Evolutionary conservation across 768 basidiomycete genomes (phyloP), one percentile per base, ranked within the genome.

Genomic region (Leccinum pellstonianum): DNA sequence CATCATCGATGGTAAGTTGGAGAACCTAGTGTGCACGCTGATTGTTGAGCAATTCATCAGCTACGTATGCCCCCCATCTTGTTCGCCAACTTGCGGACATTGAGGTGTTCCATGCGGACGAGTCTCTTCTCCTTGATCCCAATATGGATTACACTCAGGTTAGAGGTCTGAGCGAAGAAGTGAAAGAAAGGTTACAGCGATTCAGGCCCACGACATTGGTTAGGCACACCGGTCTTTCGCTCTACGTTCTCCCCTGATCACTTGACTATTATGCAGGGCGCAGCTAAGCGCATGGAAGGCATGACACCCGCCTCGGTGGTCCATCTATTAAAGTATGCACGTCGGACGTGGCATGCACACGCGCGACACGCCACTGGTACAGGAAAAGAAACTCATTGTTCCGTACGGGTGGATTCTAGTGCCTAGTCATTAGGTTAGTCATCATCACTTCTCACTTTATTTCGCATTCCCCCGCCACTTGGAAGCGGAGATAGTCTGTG

Each of bases 281-380:
- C 90, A 4, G 94, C 90, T 15, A 94, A 93, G 72, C 79, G 93
- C 27, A 93, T 95, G 85, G 93, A 95, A 69, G 94, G 94, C 8
- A 91, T 95, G 83, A 96, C 94, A 3, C 93, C 93, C 2, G 81
- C 86, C 0, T 84, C 85, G 1, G 76, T 90, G n/a, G 79, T 93
- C 12, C 78, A 79, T 43, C 70, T 95, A 25, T 76, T 95, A 62
- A 83, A 81, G 65, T 81, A 91, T 68, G 86, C 90, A 52, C 77
- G 72, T 55, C 72, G 77, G 57, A 76, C 70, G 21, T 23, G 21
- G 21, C 21, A 23, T 23, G 21, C 21, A 23, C 21, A 23, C 21
- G 21, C 21, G 21, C 21, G 21, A 2, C 21, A 23, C 21, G 21
- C 23, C 52, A n/a, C 38, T 37, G 48, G 51, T 5, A 19, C 33